Evolutionary conservation across 148 eudicot species (phyloP), one percentile per base, ranked within the genome.

Genomic region (Euryodendron excelsum): DNA sequence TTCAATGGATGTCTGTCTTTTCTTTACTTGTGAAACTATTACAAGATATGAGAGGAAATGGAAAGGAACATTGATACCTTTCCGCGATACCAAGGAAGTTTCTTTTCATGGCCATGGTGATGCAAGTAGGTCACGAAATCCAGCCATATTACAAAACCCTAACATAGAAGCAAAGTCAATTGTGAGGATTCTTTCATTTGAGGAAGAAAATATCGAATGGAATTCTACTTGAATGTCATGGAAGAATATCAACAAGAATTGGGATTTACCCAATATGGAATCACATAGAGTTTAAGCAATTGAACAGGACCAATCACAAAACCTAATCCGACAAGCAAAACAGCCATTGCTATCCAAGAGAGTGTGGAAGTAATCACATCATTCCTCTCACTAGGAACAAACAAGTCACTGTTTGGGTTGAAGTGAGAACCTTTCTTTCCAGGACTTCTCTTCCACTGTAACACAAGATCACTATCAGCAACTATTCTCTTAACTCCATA

Each of bases 381-480:
- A 47, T 86, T 82, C 79, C 71, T 82, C 68, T 88, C 89, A 11
- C 59, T 76, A 18, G 89, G 86, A 27, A 66, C 80, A 80, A 86
- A 88, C 77, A 88, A 79, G 18, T 85, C 83, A 34, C 89, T 88
- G 74, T 78, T 75, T 20, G 91, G 91, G 67, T 86, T 28, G 34
- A 79, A 88, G 68, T 86, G 89, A 5, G 91, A 88, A 20, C 91
- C 91, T 21, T 67, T 80, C 78, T 88, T 88, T 63, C 89, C 88
- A 3, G 89, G 91, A 67, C 86, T 85, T 81, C 91, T 72, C 33
- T 71, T 36, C 81, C 84, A 84, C 89, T 88, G 85, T 41, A 52
- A 36, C n/a, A 60, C 30, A 31, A 73, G 14, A 60, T n/a, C n/a
- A 55, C 5, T 25, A 31, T 56, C 13, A 33, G n/a, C 20, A 76